These are phyloP conservation scores for Talaromyces nanjingensis DNA, from an alignment of 495 filamentous ascomycete species.

Conservation along the genomic window DNA sequence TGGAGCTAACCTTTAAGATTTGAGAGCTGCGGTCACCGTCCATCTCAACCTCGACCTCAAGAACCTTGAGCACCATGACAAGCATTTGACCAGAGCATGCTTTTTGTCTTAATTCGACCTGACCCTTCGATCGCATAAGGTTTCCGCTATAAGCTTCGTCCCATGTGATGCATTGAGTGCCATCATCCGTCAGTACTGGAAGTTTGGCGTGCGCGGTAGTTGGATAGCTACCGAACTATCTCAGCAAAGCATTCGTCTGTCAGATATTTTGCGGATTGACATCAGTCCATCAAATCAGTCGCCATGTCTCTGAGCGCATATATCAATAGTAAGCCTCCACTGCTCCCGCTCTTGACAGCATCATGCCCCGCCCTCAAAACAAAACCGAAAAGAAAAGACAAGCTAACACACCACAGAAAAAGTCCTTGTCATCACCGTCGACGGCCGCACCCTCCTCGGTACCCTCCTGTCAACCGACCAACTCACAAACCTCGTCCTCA, in stretches of 20 bases:
- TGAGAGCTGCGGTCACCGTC: background rate
- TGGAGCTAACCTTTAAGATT: background rate
- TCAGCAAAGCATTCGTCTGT: background rate
- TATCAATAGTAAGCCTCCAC: constrained; percentile 51
- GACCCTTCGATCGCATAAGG: background rate
- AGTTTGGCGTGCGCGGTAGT: background rate
- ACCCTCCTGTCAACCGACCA: constrained; percentile 83
- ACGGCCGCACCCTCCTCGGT: constrained; percentile 83
- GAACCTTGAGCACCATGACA: background rate
- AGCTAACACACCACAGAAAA: constrained; percentile 54
- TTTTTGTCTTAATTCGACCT: too few relatives aligned
- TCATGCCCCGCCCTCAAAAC: background rate
- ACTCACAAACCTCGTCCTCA: constrained; percentile 85
- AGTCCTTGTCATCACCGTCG: constrained; percentile 84
- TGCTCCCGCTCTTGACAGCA: background rate
- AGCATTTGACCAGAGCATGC: background rate
- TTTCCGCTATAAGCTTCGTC: background rate
- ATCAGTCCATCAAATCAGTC: constrained; percentile 4
- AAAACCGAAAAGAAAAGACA: background rate
- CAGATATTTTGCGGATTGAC: background rate
- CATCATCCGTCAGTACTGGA: background rate
- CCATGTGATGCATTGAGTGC: constrained; percentile 2
- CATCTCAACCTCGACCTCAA: background rate
- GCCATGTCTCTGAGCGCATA: constrained; percentile 61
- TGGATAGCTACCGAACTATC: background rate